Conservation (phyloP, 2,329 filamentous ascomycete genomes). For the Stachybotrys chlorohalonatus region DNA sequence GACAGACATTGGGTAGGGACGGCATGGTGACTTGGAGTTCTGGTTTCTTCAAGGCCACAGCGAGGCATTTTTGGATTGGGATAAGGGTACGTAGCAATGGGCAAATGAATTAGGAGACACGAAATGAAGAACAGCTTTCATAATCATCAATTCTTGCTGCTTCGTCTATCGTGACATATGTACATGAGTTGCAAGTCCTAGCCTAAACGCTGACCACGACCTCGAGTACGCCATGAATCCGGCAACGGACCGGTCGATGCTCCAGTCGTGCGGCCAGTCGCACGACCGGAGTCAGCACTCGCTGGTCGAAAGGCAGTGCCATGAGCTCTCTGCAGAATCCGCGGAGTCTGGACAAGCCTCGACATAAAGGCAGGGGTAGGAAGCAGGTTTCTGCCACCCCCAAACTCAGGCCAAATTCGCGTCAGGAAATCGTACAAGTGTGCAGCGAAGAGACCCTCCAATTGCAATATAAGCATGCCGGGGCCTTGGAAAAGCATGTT, state of each 20-base stretch:
- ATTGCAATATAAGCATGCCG: constrained; percentile 48
- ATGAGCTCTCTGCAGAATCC: constrained; percentile 9
- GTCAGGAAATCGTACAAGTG: constrained; percentile 89
- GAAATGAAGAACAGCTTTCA: neutral
- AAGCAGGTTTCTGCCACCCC: constrained; percentile 70
- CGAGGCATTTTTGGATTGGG: too few species aligned
- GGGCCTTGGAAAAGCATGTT: constrained; percentile 61
- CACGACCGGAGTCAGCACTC: constrained; percentile 23
- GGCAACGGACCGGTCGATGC: constrained; percentile 44
- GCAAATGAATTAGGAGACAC: too few species aligned
- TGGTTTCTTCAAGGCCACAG: too few species aligned
- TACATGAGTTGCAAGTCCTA: constrained; percentile 13
- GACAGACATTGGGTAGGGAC: too few species aligned
- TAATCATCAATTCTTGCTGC: neutral
- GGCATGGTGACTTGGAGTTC: too few species aligned
- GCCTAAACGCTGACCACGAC: constrained; percentile 54
- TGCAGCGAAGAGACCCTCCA: constrained; percentile 75
- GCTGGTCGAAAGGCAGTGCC: constrained; percentile 50
- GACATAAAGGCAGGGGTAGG: constrained; percentile 65
- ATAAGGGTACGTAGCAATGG: too few species aligned
- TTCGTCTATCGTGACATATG: neutral
- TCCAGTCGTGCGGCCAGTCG: constrained; percentile 33
- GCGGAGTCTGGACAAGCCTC: constrained; percentile 47
- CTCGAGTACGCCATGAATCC: constrained; percentile 55
- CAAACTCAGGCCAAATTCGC: constrained; percentile 80